Evolutionary conservation across 768 basidiomycete species (phyloP).

Genomic region (Dictyophora rubrovolvata): DNA sequence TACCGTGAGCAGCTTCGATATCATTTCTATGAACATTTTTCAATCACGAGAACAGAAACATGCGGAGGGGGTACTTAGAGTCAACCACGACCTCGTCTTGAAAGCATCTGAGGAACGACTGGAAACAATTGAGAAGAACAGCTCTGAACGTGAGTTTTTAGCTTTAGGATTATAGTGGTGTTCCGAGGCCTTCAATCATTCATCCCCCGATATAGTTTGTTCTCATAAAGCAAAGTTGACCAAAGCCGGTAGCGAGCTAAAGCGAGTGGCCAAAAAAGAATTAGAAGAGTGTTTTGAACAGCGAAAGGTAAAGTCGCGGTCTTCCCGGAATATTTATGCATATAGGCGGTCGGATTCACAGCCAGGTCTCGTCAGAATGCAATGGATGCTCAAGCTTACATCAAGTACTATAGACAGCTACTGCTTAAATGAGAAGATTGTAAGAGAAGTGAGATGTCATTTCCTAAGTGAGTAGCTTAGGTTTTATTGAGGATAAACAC

Average conservation of each 20-base stretch:
- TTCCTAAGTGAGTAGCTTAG: too few species aligned
- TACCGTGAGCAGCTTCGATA: neutral
- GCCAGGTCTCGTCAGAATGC: neutral
- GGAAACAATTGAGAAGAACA: conserved; percentile 2
- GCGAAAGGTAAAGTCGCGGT: neutral
- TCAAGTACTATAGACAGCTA: conserved; percentile 5
- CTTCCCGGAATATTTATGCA: too few species aligned
- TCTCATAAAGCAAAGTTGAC: neutral
- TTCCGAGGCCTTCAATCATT: neutral
- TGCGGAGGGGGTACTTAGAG: neutral
- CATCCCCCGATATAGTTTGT: neutral
- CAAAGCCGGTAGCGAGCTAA: neutral
- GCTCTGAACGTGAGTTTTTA: neutral
- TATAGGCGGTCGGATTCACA: neutral
- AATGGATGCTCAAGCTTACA: conserved; percentile 1
- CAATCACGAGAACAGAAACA: neutral
- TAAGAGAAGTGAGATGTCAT: neutral
- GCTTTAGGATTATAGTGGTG: neutral
- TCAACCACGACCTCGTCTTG: neutral
- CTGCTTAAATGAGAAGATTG: neutral
- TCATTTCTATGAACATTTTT: neutral
- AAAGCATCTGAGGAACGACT: neutral
- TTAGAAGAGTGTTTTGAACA: neutral
- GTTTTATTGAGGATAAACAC: too few species aligned
- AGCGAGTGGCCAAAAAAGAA: neutral